Base-by-base conservation (phyloP, 2,329 filamentous ascomycete genomes). In the Massarina eburnea region DNA sequence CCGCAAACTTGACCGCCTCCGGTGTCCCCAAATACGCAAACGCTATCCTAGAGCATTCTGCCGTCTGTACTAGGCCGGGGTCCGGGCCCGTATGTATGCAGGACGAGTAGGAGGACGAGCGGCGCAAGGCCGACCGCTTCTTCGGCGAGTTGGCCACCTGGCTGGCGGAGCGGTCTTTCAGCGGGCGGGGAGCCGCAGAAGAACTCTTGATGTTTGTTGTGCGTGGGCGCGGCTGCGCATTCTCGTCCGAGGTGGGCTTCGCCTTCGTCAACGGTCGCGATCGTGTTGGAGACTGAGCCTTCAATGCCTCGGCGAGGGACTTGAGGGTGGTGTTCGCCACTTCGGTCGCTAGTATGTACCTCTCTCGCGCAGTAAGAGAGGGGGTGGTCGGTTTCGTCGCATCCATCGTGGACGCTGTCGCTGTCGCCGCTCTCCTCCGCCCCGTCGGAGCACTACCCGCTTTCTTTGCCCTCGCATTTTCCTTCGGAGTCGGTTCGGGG, bases 251-350 rank as follows among this genome's bases (percentile, higher is more conserved):
- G 44, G 49, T 7, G 43, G 55, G 27, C 33, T 59, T 65, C 33
- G 52, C 30, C 37, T 59, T 59, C 37, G 58, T 40, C 19, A 54
- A 44, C 18, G 52, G 20, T 41, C 49, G 54, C 8, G 54, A 47
- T 10, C 41, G 51, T 43, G 7, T 39, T 27, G 51, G 48, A 8
- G 55, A 64, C 2, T 70, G 50, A 2, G 73, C 68, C 62, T 84
- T 90, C 17, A 83, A 76, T 0, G 83, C 83, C 45, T 88, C 83
- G n/a, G 79, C 78, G 3, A 92, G 76, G 8, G 80, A 77, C 59
- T 88, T 90, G 30, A 91, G 75, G 1, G 84, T 78, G 6, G 76
- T 74, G 64, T 91, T 92, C 58, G 90, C 82, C 27, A 89, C 76
- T 50, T 90, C 81, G 0, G 87, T 89, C 10, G 88, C 87, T 27